phyloP scores from a whole-genome alignment of 768 basidiomycete genomes.

The Russula earlei region DNA sequence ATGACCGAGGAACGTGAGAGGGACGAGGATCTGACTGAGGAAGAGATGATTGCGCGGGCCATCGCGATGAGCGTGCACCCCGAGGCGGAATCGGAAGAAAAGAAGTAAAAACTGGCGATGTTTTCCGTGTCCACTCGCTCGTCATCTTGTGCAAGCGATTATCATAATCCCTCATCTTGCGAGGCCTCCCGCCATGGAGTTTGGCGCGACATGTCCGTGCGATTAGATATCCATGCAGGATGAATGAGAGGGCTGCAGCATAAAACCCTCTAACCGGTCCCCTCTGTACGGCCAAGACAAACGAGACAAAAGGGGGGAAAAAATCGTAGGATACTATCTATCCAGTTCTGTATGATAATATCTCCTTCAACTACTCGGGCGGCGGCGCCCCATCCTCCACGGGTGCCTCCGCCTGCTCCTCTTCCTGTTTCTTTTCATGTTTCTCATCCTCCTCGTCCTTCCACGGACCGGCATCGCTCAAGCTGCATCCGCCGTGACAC shows the following conservation, averaged over 20 bases:
- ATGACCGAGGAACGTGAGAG: constrained; percentile 35
- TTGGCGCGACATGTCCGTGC: not conserved
- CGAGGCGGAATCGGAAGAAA: constrained; percentile 42
- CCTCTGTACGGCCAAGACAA: not conserved
- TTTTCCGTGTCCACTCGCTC: not conserved
- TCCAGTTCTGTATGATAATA: constrained; percentile 3
- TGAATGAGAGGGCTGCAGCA: not conserved
- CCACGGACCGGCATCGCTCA: constrained; percentile 93
- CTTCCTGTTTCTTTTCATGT: not conserved
- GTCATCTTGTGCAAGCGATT: not conserved
- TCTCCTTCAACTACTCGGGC: not conserved
- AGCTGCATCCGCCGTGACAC: constrained; percentile 72
- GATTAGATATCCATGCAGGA: constrained; percentile 1
- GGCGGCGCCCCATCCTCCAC: not conserved
- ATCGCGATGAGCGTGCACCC: constrained; percentile 87
- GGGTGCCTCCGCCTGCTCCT: not conserved
- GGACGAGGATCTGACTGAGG: constrained; percentile 69
- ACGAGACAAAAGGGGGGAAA: not conserved
- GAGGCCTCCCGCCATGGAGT: no score
- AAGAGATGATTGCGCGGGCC: constrained; percentile 82
- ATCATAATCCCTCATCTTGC: no score
- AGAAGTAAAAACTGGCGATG: constrained; percentile 2
- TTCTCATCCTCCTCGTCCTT: constrained; percentile 28
- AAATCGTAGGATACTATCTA: not conserved
- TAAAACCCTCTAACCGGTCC: not conserved